Percentiles rank a stretch among this genome's conserved stretches.
phyloP scores from a whole-genome alignment of 2,329 filamentous ascomycete genomes.

The Scytalidium lignicola region DNA sequence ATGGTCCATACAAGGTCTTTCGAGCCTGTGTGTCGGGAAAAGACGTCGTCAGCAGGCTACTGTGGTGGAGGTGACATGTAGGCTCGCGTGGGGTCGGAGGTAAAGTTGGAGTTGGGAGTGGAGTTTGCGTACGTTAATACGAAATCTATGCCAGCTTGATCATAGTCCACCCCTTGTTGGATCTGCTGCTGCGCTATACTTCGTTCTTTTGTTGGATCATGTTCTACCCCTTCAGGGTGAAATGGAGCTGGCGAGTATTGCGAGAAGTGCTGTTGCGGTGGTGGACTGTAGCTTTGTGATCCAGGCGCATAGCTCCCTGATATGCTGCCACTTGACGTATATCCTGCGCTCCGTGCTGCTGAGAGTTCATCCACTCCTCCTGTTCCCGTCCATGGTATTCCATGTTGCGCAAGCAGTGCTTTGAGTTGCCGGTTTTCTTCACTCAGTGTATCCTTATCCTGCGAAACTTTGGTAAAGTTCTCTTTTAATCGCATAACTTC shows the following conservation, averaged over 20 bases:
- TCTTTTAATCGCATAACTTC: slow-evolving; percentile 88
- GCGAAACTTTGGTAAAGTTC: slow-evolving; percentile 65
- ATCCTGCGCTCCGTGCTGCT: slow-evolving; percentile 42
- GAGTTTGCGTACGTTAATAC: slow-evolving; percentile 71
- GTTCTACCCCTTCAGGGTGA: slow-evolving; percentile 3
- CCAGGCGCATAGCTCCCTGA: slow-evolving; percentile 55
- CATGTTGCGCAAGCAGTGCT: slow-evolving; percentile 48
- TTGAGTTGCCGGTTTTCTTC: slow-evolving; percentile 78
- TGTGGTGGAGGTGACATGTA: slow-evolving; percentile 62
- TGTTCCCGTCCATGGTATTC: slow-evolving; percentile 34
- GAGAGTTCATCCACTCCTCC: slow-evolving; percentile 25
- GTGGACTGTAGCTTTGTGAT: slow-evolving; percentile 30
- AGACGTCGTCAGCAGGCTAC: slow-evolving; percentile 43
- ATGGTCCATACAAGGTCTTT: slow-evolving; percentile 90
- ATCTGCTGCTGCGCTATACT: slow-evolving; percentile 21
- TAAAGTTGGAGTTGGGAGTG: slow-evolving; percentile 27
- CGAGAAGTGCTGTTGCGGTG: slow-evolving; percentile 12
- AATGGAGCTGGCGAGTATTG: slow-evolving; percentile 1
- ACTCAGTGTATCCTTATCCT: slow-evolving; percentile 69
- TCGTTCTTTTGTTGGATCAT: slow-evolving; percentile 8
- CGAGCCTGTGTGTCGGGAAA: slow-evolving; percentile 57
- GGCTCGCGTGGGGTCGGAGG: slow-evolving; percentile 49
- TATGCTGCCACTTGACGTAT: slow-evolving; percentile 51
- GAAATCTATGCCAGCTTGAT: slow-evolving; percentile 83
- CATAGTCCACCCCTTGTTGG: slow-evolving; percentile 57